Evolutionary conservation across 805 yeast genomes (phyloP), one percentile per base, ranked within the genome.

Genomic region (Saccharomycopsis fibuligera): DNA sequence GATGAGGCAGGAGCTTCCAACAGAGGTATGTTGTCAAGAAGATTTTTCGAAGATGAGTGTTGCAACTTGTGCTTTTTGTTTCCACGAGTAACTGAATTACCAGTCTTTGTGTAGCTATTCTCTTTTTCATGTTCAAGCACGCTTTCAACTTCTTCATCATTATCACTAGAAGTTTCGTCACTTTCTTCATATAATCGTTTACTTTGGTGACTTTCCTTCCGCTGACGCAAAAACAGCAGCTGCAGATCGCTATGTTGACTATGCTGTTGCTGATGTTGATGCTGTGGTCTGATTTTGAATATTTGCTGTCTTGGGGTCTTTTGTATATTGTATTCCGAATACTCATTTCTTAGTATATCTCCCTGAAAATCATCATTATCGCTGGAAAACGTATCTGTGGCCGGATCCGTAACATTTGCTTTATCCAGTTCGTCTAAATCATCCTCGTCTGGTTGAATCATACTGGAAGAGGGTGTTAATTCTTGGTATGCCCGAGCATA

Each of bases 1-100:
- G 65, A 57, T 3, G 73, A 63, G 10, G 62, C 56, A 10, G 73
- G 72, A 2, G 73, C 72, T 33, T 61, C 61, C 19, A 68, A 52
- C n/a, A 62, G 57, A 3, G 73, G 73, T 16, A 68, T 67, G 14
- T 54, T 54, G 24, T 45, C 44, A 36, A 61, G 36, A 1, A 46
- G 50, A 57, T 46, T 29, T 57, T 60, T 50, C 44, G 60, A 48
- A 0, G 56, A 41, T 1, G 58, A 53, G 0, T 51, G 47, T 2
- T 14, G 16, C 30, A 23, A 6, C 40, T 33, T 43, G n/a, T 25
- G 35, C n/a, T 21, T 25, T 27, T 41, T 29, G 21, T 16, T n/a
- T n/a, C n/a, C n/a, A n/a, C n/a, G n/a, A 14, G 22, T 23, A 9
- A 31, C 33, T 10, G 22, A 14, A 22, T 30, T 21, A 31, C 31